These are phyloP conservation scores for Camelina hispida DNA, from an alignment of 345 rosid genomes.

Conservation along the genomic window DNA sequence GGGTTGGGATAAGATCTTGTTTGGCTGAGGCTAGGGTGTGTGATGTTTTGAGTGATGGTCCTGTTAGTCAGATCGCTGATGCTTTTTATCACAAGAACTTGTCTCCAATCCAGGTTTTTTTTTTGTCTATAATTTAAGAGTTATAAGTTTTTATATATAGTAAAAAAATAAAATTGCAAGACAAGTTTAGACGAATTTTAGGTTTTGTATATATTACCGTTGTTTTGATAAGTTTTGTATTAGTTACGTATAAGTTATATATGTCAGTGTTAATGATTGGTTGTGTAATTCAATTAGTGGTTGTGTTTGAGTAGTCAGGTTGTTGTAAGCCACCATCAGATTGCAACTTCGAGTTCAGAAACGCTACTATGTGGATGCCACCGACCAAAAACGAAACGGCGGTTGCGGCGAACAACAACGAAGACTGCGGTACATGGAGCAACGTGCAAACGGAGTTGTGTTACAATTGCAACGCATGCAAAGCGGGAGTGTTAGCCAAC, in stretches of 20 bases:
- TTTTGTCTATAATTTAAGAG: background rate
- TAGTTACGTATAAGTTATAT: too few species aligned
- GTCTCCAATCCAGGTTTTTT: slow-evolving; percentile 47
- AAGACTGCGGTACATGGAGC: slow-evolving; percentile 60
- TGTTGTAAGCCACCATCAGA: slow-evolving; percentile 73
- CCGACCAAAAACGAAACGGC: slow-evolving; percentile 34
- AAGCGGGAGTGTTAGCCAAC: slow-evolving; percentile 55
- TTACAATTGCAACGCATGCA: slow-evolving; percentile 67
- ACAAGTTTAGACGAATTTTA: background rate
- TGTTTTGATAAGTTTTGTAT: too few species aligned
- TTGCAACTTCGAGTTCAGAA: slow-evolving; percentile 56
- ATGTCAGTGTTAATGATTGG: background rate
- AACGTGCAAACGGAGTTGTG: slow-evolving; percentile 54
- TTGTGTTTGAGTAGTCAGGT: slow-evolving; percentile 54
- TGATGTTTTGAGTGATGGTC: slow-evolving; percentile 37
- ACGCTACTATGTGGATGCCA: slow-evolving; percentile 50
- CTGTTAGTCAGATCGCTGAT: slow-evolving; percentile 44
- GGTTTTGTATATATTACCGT: too few species aligned
- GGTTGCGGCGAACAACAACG: slow-evolving; percentile 15
- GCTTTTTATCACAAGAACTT: slow-evolving; percentile 45
- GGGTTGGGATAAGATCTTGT: slow-evolving; percentile 47
- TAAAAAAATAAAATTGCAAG: background rate
- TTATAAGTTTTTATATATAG: background rate
- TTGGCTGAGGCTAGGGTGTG: slow-evolving; percentile 47
- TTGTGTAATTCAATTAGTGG: background rate